Evolutionary conservation across 176 grass and related monocot genomes (phyloP), one percentile per base, ranked within the genome.

Genomic region (Oryza brachyantha): DNA sequence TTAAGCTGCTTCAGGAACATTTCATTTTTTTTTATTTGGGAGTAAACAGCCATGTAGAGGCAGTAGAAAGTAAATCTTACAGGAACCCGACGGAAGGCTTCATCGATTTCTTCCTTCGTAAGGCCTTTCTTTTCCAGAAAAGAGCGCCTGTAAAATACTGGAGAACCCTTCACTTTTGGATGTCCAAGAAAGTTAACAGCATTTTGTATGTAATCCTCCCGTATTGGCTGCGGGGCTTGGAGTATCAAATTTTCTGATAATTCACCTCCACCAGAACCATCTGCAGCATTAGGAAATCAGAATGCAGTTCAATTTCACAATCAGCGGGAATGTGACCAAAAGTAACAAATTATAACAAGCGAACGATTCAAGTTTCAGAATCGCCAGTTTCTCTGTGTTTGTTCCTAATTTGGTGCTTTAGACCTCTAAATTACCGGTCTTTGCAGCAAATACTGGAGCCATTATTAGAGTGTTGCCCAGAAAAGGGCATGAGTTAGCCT

Each of bases 121-220:
- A 94, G 75, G 21, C 90, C 92, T 74, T 98, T 98, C 77, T 92
- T 92, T 70, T 98, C 95, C 29, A 98, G 75, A 78, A 98, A 94
- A 39, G 89, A 88, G 3, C 90, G 90, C 68, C 92, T 93, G 70
- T 94, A 77, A 63, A 79, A 67, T 8, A 92, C 83, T 7, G 92
- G 89, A 68, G 92, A 85, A 58, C 68, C 87, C 70, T 88, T 92
- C 77, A 98, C 95, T 77, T 81, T 98, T 40, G 95, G 92, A 68
- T 98, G 92, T n/a, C 77, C 90, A 42, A 98, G 89, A 90, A 98
- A 98, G 16, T 82, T 86, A 11, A 98, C 80, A 16, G 95, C 95
- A 74, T 94, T 98, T 64, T 90, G 87, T 59, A 98, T 72, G 79
- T 98, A 89, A 64, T 94, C 95, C 80, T 94, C 95, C 54, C 92